Evolutionary conservation across 2,329 filamentous ascomycete species (phyloP), one percentile per base, ranked within the genome.

Genomic region (Dothidotthia symphoricarpi): DNA sequence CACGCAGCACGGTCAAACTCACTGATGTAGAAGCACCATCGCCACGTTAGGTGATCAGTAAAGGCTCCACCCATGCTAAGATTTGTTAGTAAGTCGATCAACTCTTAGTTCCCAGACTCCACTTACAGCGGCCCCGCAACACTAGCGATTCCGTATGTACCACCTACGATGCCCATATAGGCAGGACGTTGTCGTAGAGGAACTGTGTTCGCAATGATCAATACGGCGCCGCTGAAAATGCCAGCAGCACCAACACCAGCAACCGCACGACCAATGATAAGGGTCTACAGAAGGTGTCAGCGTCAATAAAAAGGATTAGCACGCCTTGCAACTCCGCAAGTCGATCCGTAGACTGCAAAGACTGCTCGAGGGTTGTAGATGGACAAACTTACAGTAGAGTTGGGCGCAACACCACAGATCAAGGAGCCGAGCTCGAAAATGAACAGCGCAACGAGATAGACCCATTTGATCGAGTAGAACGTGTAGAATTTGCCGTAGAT

Each of bases 341-440:
- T n/a, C n/a, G n/a, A n/a, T n/a, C n/a, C n/a, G n/a, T n/a, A n/a
- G n/a, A n/a, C n/a, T n/a, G n/a, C n/a, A n/a, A n/a, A n/a, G n/a
- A n/a, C n/a, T n/a, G n/a, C n/a, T n/a, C n/a, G n/a, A n/a, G n/a
- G n/a, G n/a, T n/a, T n/a, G n/a, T n/a, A n/a, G n/a, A n/a, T n/a
- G n/a, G n/a, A n/a, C n/a, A n/a, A n/a, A n/a, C n/a, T n/a, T n/a
- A n/a, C n/a, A n/a, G 55, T 67, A 4, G 71, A 74, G 46, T 68
- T 74, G 10, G 73, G 73, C 6, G 75, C 74, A 17, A 70, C 66
- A 47, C 70, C 75, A 43, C 75, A 77, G 36, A 78, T 62, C 10
- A 73, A 60, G n/a, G 70, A 73, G 13, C 75, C 75, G 34, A 77
- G 39, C 50, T 76, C 73, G 55, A 78, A 78, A 53, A 75, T 68